phyloP scores from a whole-genome alignment of 139 green algal species.

The Ettlia oleoabundans region DNA sequence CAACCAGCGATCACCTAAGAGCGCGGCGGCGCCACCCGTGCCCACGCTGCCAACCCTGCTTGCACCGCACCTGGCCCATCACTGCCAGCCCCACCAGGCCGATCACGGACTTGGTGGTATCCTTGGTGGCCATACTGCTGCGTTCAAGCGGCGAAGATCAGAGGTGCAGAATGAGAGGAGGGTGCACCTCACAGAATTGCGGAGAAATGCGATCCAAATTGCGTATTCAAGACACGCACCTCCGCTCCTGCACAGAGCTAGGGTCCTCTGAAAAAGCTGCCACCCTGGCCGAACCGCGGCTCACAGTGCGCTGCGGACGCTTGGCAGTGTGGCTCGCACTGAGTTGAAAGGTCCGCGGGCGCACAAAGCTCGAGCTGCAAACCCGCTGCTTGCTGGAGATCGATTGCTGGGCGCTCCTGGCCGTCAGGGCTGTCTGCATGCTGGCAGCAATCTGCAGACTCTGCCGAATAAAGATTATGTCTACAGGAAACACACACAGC shows the following conservation, averaged over 20 bases:
- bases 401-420: no score
- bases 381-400: not conserved
- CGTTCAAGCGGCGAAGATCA: not conserved
- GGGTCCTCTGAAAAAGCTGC: not conserved
- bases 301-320: not conserved
- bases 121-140: constrained; percentile 15
- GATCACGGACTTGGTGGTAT: constrained; percentile 65
- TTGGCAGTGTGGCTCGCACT: not conserved
- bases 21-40: no score
- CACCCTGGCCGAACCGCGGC: not conserved
- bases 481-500: no score
- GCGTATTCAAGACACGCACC: not conserved
- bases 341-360: not conserved
- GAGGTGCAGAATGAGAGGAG: not conserved
- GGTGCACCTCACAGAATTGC: no score
- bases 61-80: constrained; percentile 98
- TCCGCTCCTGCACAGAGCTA: not conserved
- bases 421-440: not conserved
- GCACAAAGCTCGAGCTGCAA: not conserved
- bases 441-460: not conserved
- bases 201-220: not conserved
- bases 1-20: no score
- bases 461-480: no score
- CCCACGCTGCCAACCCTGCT: no score
- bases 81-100: constrained; percentile 96